Conservation (phyloP, 352 stramenopile species). For the Pythium dissimile region DNA sequence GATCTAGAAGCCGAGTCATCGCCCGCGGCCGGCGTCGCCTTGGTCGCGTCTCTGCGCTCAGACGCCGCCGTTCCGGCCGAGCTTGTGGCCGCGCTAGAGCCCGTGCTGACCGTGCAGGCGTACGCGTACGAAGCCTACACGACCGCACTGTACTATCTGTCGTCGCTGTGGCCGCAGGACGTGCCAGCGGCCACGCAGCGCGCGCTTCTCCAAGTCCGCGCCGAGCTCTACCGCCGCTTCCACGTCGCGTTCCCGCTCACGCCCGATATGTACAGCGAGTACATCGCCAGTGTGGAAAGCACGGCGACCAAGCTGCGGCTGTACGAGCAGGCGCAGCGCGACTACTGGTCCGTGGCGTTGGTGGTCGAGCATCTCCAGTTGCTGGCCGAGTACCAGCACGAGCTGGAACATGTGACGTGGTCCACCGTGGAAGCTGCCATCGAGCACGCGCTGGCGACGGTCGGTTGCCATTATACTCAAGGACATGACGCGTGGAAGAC, state of each 20-base stretch:
- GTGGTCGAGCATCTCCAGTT: constrained; percentile 37
- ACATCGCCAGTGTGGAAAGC: constrained; percentile 32
- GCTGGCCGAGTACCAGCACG: constrained; percentile 22
- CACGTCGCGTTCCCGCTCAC: constrained; percentile 55
- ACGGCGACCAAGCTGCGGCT: constrained; percentile 26
- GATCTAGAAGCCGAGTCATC: constrained; percentile 33
- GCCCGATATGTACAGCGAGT: constrained; percentile 53
- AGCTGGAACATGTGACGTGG: neutral
- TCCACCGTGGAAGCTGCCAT: constrained; percentile 29
- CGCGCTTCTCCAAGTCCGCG: constrained; percentile 27
- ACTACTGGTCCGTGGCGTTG: constrained; percentile 61
- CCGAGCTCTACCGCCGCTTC: constrained; percentile 41
- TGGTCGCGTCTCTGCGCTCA: constrained; percentile 2
- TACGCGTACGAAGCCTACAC: constrained; percentile 24
- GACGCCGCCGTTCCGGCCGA: neutral
- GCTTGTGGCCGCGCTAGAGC: constrained; percentile 12
- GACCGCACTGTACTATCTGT: constrained; percentile 19
- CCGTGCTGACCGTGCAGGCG: neutral
- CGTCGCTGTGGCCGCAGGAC: constrained; percentile 18
- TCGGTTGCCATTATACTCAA: constrained; percentile 48
- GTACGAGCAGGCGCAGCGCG: constrained; percentile 33
- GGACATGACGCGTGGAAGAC: constrained; percentile 62
- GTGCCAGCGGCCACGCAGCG: constrained; percentile 9
- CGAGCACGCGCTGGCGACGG: constrained; percentile 25
- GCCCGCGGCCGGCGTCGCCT: constrained; percentile 7